Base-by-base conservation (phyloP, 768 basidiomycete species). In the Auriscalpium orientale region DNA sequence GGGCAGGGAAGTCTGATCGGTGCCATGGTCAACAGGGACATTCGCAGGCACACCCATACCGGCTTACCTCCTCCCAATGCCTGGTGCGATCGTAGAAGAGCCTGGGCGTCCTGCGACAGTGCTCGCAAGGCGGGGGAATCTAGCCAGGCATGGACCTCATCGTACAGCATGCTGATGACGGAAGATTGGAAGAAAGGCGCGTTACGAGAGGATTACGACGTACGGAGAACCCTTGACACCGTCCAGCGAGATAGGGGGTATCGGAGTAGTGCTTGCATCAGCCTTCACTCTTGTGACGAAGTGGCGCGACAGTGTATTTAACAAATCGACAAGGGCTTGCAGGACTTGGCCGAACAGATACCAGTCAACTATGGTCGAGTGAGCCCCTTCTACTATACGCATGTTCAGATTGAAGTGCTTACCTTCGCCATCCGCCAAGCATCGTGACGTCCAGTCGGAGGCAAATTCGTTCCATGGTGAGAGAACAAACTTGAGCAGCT, bases 291-390 rank as follows among this genome's bases (percentile, higher is more conserved):
- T 61, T 11, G 59, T 51, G 12, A 61, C 57, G 51, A 73, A 62
- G 48, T 67, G 61, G 46, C 61, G 54, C 46, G 71, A 61, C 28
- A 74, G 65, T 22, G 61, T 66, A 58, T 78, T 79, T 37, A 84
- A 64, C 11, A 82, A 60, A 0, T 56, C 62, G 15, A 78, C 61
- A 6, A 71, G 69, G 11, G 67, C 68, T 56, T 78, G 72, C 0
- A 84, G 60, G 9, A 82, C 58, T 51, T 72, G 71, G 35, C 69
- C 72, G 56, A 80, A 81, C 22, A 83, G 67, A 37, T 64, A 66
- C 84, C 85, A 87, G 57, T 83, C 71, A 61, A 82, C 84, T 87
- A 49, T 20, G 49, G 9, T 8, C 8, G 28, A 28, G 28, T 28
- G 28, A 28, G 28, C 28, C 4, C 28, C 28, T 28, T 28, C 28